Percentiles rank a stretch among this genome's conserved stretches.
These are phyloP conservation scores for Penicillium sp. DNA, from an alignment of 2,329 filamentous ascomycete genomes.

Conservation along the genomic window DNA sequence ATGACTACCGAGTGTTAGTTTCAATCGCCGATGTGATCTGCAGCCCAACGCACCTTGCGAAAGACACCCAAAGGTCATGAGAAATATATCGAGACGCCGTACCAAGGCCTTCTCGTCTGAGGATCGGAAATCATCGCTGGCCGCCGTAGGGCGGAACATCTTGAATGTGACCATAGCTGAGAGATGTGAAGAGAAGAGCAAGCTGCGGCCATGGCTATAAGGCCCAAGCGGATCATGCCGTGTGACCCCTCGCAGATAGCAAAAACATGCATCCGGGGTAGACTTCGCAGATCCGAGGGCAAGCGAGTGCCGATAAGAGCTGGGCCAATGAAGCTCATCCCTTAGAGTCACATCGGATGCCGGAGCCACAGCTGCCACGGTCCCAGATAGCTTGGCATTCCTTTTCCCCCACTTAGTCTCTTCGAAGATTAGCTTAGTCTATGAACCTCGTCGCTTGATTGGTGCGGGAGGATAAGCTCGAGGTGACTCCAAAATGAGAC, in stretches of 20 bases:
- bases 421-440: not conserved
- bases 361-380: not conserved
- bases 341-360: conserved; percentile 2
- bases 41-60: conserved; percentile 34
- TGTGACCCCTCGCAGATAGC: conserved; percentile 15
- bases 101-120: conserved; percentile 40
- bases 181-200: not conserved
- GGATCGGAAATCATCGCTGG: conserved; percentile 15
- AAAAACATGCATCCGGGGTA: not conserved
- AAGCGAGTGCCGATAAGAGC: conserved; percentile 7
- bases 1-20: conserved; percentile 17
- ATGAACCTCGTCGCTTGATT: not conserved
- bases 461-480: not conserved
- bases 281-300: conserved; percentile 9
- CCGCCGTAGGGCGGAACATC: conserved; percentile 12
- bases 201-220: not conserved
- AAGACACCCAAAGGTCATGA: conserved; percentile 44
- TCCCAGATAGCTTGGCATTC: not conserved
- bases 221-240: not conserved
- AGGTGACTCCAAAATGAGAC: not conserved
- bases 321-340: conserved; percentile 6
- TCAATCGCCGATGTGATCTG: not conserved
- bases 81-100: conserved; percentile 39
- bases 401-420: not conserved
- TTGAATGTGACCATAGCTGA: conserved; percentile 15